phyloP scores from a whole-genome alignment of 2,329 filamentous ascomycete species.

The Rhinocladiella mackenziei region DNA sequence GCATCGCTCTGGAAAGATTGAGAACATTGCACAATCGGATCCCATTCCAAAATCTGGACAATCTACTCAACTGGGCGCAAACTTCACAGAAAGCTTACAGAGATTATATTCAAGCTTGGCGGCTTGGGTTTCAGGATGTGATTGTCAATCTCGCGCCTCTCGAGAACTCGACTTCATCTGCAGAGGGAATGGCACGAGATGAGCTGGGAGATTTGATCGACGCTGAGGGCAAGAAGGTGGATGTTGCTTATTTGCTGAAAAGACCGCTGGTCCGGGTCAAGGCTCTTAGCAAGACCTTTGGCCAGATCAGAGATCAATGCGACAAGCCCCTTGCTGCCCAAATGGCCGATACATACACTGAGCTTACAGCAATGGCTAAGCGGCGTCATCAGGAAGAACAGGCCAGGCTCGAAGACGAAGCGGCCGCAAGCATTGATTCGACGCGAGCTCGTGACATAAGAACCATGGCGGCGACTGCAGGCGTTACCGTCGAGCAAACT shows the following conservation, averaged over 20 bases:
- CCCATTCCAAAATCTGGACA: slow-evolving; percentile 66
- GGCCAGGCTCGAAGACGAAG: slow-evolving; percentile 75
- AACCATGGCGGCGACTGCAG: slow-evolving; percentile 67
- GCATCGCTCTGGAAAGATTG: slow-evolving; percentile 78
- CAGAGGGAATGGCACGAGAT: slow-evolving; percentile 55
- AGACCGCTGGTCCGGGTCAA: slow-evolving; percentile 83
- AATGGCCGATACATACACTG: slow-evolving; percentile 62
- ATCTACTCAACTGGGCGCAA: slow-evolving; percentile 76
- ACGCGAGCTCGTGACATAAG: slow-evolving; percentile 73
- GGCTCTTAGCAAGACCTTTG: slow-evolving; percentile 78
- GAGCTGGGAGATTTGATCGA: slow-evolving; percentile 61
- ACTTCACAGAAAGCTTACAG: slow-evolving; percentile 73
- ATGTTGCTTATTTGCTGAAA: slow-evolving; percentile 90
- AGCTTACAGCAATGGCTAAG: slow-evolving; percentile 71
- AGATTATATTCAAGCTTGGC: slow-evolving; percentile 83
- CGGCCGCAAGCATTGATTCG: slow-evolving; percentile 77
- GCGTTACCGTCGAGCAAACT: slow-evolving; percentile 67
- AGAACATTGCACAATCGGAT: slow-evolving; percentile 76
- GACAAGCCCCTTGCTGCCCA: slow-evolving; percentile 51
- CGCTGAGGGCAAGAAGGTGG: slow-evolving; percentile 79
- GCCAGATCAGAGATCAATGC: slow-evolving; percentile 48
- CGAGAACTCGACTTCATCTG: slow-evolving; percentile 51
- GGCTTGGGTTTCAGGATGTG: slow-evolving; percentile 88
- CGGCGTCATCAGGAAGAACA: slow-evolving; percentile 69
- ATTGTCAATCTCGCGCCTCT: slow-evolving; percentile 85